Evolutionary conservation across 2,329 filamentous ascomycete genomes (phyloP).

Genomic region (Beauveria australis): DNA sequence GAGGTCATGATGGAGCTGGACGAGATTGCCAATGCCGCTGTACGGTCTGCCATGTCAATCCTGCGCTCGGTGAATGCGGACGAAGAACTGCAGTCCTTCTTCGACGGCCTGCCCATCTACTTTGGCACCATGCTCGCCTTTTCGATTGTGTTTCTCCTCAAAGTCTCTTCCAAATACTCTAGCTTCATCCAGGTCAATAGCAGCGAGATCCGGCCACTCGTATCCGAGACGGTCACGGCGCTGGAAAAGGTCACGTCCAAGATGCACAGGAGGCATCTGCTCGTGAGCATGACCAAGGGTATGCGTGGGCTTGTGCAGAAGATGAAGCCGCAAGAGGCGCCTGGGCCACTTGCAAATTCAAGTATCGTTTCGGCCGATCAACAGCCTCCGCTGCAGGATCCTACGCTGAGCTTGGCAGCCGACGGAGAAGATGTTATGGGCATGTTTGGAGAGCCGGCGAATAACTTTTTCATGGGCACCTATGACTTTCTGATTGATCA

Average conservation of each 20-base stretch:
- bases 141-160: slow-evolving; percentile 7
- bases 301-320: slow-evolving; percentile 10
- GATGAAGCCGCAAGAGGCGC: not conserved
- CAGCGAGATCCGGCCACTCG: slow-evolving; percentile 3
- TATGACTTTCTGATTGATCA: slow-evolving; percentile 9
- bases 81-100: slow-evolving; percentile 9
- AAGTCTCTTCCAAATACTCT: slow-evolving; percentile 4
- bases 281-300: slow-evolving; percentile 10
- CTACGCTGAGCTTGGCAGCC: not conserved
- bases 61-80: slow-evolving; percentile 8
- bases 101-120: slow-evolving; percentile 10
- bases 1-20: slow-evolving; percentile 8
- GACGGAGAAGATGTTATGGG: not conserved
- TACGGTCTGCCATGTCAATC: slow-evolving; percentile 7
- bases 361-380: not conserved
- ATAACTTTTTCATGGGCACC: slow-evolving; percentile 8
- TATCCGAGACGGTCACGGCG: slow-evolving; percentile 1
- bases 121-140: slow-evolving; percentile 9
- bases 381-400: not conserved
- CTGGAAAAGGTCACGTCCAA: slow-evolving; percentile 6
- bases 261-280: slow-evolving; percentile 8
- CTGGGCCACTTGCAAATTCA: not conserved
- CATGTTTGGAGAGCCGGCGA: slow-evolving; percentile 4
- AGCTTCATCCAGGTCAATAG: slow-evolving; percentile 4
- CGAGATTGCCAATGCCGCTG: slow-evolving; percentile 7